Conservation (phyloP, 768 basidiomycete genomes). For the Podaxis rugospora region DNA sequence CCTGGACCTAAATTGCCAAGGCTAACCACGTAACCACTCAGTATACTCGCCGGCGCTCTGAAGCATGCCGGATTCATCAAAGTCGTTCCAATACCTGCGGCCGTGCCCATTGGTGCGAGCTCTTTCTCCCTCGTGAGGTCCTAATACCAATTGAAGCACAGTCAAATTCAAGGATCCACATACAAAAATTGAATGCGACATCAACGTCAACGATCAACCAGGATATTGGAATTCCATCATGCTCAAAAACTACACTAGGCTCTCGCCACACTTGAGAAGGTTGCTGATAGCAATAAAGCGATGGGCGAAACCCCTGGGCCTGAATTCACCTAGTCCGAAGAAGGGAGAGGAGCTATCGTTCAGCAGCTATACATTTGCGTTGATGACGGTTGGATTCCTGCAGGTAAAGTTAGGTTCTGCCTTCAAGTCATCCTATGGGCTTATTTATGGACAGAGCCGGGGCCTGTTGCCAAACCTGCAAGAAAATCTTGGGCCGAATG, state of each 20-base stretch:
- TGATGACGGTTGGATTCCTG: constrained; percentile 58
- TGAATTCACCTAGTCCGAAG: constrained; percentile 39
- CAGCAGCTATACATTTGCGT: constrained; percentile 55
- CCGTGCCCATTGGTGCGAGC: constrained; percentile 39
- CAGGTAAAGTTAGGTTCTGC: constrained; percentile 36
- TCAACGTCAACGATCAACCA: constrained; percentile 61
- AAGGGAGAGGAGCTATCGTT: constrained; percentile 31
- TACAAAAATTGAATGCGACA: constrained; percentile 41
- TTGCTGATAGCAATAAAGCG: constrained; percentile 46
- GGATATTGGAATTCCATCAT: constrained; percentile 49
- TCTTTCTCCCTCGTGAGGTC: not conserved
- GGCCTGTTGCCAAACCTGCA: constrained; percentile 52
- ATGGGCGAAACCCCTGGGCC: constrained; percentile 52
- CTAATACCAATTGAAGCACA: constrained; percentile 18
- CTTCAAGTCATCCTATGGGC: not conserved
- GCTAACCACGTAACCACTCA: constrained; percentile 5
- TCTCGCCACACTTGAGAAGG: constrained; percentile 38
- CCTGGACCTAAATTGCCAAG: not conserved
- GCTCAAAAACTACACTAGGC: constrained; percentile 45
- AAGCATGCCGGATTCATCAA: constrained; percentile 28
- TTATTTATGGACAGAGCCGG: constrained; percentile 27
- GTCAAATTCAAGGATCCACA: constrained; percentile 48
- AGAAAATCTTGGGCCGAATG: constrained; percentile 21
- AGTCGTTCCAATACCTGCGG: constrained; percentile 28
- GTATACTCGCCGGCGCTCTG: constrained; percentile 27